Conservation (phyloP, 2,329 filamentous ascomycete species). For the Aspergillus sergii region DNA sequence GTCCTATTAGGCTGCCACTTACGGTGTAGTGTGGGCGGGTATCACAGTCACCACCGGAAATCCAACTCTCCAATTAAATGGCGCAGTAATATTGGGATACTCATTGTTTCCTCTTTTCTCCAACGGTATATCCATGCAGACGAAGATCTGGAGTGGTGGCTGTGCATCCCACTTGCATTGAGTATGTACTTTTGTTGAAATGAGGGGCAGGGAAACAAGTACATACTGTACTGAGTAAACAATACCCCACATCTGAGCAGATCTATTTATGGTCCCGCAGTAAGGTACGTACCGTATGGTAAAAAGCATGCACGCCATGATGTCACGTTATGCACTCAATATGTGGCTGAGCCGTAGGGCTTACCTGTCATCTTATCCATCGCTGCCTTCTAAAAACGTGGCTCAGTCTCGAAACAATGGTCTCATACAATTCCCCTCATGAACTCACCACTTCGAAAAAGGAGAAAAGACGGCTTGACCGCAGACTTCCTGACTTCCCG, state of each 20-base stretch:
- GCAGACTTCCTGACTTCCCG: neutral
- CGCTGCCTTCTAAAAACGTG: neutral
- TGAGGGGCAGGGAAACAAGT: neutral
- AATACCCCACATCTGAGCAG: neutral
- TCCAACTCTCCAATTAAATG: neutral
- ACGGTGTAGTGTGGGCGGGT: neutral
- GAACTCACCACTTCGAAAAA: neutral
- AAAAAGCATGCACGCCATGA: neutral
- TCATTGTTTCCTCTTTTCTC: neutral
- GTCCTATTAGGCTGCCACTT: slow-evolving; percentile 1
- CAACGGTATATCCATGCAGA: neutral
- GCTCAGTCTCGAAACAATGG: neutral
- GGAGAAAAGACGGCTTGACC: neutral
- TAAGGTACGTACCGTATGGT: neutral
- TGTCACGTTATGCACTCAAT: neutral
- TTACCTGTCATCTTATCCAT: neutral
- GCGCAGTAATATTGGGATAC: too few relatives aligned
- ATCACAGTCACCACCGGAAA: neutral
- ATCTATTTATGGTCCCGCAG: slow-evolving; percentile 1
- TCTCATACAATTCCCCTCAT: too few relatives aligned
- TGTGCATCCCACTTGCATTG: neutral
- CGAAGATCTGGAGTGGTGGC: neutral
- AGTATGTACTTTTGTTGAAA: neutral
- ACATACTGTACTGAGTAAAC: neutral
- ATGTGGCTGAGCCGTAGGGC: neutral